Evolutionary conservation across 345 rosid genomes (phyloP).

Genomic region (Dipteronia sinensis): DNA sequence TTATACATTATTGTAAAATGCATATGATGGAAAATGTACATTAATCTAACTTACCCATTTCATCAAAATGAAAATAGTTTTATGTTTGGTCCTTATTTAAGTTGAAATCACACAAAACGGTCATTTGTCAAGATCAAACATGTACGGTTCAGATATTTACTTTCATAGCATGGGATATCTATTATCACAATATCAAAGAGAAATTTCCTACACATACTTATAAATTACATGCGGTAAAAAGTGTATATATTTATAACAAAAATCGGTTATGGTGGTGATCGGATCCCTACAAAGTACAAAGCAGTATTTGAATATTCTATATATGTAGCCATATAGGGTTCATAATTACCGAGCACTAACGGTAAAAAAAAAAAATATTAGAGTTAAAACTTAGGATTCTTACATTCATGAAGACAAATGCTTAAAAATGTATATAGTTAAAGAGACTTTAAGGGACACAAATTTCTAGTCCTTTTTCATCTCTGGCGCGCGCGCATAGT

Average conservation of each 20-base stretch:
- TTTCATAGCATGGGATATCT: no score
- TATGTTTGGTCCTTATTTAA: no score
- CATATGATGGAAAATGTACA: no score
- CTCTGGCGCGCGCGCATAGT: conserved; percentile 1
- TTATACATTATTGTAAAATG: no score
- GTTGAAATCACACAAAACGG: no score
- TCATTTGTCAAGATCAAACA: no score
- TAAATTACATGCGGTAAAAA: no score
- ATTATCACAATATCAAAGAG: no score
- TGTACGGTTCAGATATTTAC: no score
- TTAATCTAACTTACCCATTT: no score
- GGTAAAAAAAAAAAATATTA: conserved; percentile 18
- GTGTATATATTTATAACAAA: no score
- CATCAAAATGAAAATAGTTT: not conserved
- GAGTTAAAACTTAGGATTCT: conserved; percentile 47
- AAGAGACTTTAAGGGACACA: conserved; percentile 51
- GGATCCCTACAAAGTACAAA: not conserved
- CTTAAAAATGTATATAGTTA: conserved; percentile 19
- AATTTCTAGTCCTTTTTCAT: conserved; percentile 47
- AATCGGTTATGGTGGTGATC: not conserved
- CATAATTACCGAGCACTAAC: conserved; percentile 5
- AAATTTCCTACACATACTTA: no score
- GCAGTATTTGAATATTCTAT: not conserved
- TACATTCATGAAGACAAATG: conserved; percentile 26
- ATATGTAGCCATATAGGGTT: not conserved